Evolutionary conservation across 805 yeast genomes (phyloP).

Genomic region (Myxozyma mucilagina): DNA sequence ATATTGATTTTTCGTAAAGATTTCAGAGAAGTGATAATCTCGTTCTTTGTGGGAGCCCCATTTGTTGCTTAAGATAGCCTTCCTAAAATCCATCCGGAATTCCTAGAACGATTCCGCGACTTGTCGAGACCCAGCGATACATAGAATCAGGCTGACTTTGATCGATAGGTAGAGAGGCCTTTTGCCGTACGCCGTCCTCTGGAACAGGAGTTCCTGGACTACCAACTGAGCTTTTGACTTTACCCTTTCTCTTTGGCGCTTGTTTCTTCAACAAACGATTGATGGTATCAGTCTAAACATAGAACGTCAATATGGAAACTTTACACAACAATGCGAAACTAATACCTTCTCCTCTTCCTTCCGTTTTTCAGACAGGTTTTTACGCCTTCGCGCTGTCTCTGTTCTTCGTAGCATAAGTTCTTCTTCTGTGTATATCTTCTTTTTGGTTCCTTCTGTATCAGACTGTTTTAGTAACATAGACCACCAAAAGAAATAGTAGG

Average conservation of each 20-base stretch:
- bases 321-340: background rate
- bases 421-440: conserved; percentile 72
- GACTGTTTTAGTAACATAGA: background rate
- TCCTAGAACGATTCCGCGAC: conserved; percentile 9
- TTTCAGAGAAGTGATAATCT: too few relatives aligned
- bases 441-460: conserved; percentile 40
- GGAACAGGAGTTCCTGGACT: conserved; percentile 20
- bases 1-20: too few relatives aligned
- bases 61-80: too few relatives aligned
- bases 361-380: conserved; percentile 76
- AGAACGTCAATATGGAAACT: too few relatives aligned
- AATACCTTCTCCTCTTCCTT: conserved; percentile 78
- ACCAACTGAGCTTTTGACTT: conserved; percentile 4
- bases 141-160: conserved; percentile 5
- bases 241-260: conserved; percentile 50
- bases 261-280: conserved; percentile 82
- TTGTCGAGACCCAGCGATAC: conserved; percentile 25
- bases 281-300: conserved; percentile 66
- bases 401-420: conserved; percentile 78
- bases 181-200: conserved; percentile 7
- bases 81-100: conserved; percentile 10
- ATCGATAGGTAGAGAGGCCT: background rate
- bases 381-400: conserved; percentile 85
- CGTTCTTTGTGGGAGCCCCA: too few relatives aligned
- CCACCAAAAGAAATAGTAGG: background rate